Conservation (phyloP, 306 rosid species). For the Rubus parviflorus region DNA sequence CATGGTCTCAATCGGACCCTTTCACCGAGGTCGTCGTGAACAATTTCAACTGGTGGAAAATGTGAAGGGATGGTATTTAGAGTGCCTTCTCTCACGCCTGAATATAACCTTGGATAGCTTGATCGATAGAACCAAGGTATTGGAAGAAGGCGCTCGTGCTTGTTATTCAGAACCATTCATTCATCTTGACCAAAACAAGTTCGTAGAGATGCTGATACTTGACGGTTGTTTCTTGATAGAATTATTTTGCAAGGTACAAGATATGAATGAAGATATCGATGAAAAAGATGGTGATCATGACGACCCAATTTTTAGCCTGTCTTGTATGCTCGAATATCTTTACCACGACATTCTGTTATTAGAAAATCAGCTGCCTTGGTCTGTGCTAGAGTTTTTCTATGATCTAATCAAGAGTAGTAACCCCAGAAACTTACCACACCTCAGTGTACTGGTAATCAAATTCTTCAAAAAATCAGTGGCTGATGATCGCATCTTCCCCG, state of each 20-base stretch:
- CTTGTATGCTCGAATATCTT: background rate
- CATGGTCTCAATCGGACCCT: background rate
- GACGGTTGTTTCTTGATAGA: constrained; percentile 4
- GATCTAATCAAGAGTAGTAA: background rate
- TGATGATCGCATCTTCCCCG: too few relatives aligned
- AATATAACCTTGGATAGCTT: background rate
- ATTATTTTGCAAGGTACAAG: background rate
- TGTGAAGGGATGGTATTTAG: background rate
- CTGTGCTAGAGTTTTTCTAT: background rate
- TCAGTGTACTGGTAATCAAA: background rate
- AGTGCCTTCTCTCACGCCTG: background rate
- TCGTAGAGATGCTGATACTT: background rate
- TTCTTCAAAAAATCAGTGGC: background rate
- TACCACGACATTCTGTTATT: background rate
- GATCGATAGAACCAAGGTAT: background rate
- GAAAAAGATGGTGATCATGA: background rate
- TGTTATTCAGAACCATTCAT: background rate
- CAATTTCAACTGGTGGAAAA: background rate
- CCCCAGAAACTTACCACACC: background rate
- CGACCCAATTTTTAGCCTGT: background rate
- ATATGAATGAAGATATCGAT: too few relatives aligned
- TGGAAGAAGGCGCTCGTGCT: background rate
- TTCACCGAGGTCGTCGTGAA: background rate
- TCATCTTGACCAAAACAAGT: background rate
- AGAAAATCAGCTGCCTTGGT: background rate